Percentiles rank a stretch among this genome's conserved stretches.
phyloP scores from a whole-genome alignment of 768 basidiomycete species.

The Serendipita sp. region DNA sequence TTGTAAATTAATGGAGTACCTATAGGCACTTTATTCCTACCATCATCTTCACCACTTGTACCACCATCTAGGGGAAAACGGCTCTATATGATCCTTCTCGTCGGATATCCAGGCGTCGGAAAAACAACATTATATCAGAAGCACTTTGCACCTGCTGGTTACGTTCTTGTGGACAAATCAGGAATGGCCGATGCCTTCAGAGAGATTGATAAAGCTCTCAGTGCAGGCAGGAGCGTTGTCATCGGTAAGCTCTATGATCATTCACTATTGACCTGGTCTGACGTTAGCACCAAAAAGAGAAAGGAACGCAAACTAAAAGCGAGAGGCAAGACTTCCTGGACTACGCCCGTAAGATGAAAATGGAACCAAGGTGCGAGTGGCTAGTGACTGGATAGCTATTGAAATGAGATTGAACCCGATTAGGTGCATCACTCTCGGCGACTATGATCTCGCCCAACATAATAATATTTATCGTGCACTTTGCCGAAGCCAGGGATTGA shows the following conservation, averaged over 20 bases:
- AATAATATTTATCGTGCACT: constrained; percentile 81
- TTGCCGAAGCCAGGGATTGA: constrained; percentile 14
- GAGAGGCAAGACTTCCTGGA: constrained; percentile 37
- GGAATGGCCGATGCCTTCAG: constrained; percentile 57
- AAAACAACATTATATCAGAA: constrained; percentile 67
- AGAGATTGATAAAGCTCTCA: constrained; percentile 39
- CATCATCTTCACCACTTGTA: constrained; percentile 23
- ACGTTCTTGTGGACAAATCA: constrained; percentile 81
- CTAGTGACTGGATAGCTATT: too few species aligned
- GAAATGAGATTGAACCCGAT: neutral
- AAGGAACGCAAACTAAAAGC: neutral
- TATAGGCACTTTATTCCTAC: constrained; percentile 28
- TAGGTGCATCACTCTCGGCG: neutral
- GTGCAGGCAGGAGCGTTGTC: constrained; percentile 48
- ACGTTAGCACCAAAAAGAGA: neutral
- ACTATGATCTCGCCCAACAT: constrained; percentile 37
- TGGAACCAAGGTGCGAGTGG: constrained; percentile 37
- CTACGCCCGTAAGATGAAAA: constrained; percentile 38
- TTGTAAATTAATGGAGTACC: neutral
- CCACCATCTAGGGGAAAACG: constrained; percentile 13
- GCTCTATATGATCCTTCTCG: constrained; percentile 41
- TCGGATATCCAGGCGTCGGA: constrained; percentile 50
- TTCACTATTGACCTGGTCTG: neutral
- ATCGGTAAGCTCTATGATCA: constrained; percentile 36
- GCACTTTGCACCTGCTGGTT: constrained; percentile 51